These are phyloP conservation scores for Colletotrichum camelliae DNA, from an alignment of 2,329 filamentous ascomycete species.

Conservation along the genomic window DNA sequence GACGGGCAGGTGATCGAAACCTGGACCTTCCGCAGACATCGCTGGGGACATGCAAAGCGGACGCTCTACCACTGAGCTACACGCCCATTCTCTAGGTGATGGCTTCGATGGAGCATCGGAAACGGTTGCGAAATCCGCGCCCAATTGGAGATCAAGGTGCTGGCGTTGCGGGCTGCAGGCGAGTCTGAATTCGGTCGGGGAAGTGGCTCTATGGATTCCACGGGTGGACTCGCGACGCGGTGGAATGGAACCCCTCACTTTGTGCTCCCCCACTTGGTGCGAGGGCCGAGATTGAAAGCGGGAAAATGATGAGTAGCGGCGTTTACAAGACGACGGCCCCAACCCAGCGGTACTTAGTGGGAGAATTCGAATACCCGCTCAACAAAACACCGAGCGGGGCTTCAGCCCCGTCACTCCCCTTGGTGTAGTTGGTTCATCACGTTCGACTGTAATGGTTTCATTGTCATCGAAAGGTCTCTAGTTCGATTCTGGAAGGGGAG, in stretches of 20 bases:
- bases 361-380: accelerated
- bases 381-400: background rate
- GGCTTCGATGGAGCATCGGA: background rate
- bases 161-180: background rate
- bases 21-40: constrained; percentile 16
- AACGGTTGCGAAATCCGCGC: background rate
- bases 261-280: background rate
- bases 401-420: constrained; percentile 1
- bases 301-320: background rate
- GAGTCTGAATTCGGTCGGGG: background rate
- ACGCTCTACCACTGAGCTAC: constrained; percentile 17
- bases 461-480: constrained; percentile 18
- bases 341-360: accelerated
- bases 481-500: constrained; percentile 22
- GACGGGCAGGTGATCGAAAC: constrained; percentile 20
- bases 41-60: constrained; percentile 5
- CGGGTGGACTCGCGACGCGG: background rate
- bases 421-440: constrained; percentile 15
- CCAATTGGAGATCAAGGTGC: background rate
- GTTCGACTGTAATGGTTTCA: constrained; percentile 4
- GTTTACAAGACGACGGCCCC: background rate
- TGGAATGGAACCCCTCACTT: background rate
- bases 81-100: background rate
- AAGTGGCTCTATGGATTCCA: background rate
- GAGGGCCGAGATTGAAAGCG: background rate